phyloP scores from a whole-genome alignment of 2,329 filamentous ascomycete species.

The Neonectria punicea region DNA sequence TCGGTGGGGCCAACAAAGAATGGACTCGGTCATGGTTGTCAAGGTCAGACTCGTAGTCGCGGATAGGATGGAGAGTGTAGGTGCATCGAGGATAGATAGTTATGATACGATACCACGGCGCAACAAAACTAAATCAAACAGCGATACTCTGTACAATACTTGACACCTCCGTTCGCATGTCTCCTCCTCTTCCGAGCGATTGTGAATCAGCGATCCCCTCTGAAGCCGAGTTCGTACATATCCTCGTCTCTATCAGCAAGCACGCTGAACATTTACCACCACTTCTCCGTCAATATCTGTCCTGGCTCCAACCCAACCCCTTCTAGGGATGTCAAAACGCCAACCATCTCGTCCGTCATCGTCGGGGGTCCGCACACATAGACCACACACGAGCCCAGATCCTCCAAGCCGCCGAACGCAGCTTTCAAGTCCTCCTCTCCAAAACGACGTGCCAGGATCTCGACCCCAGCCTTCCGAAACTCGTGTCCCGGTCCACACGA shows the following conservation, averaged over 20 bases:
- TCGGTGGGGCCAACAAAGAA: background rate
- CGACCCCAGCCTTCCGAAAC: constrained; percentile 16
- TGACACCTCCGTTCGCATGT: background rate
- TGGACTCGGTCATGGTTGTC: background rate
- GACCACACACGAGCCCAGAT: constrained; percentile 57
- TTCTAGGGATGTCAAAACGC: constrained; percentile 51
- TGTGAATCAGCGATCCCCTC: background rate
- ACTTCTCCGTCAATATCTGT: constrained; percentile 69
- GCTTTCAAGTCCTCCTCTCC: constrained; percentile 53
- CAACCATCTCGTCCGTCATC: constrained; percentile 76
- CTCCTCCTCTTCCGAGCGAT: background rate
- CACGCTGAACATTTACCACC: constrained; percentile 61
- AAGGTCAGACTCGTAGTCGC: constrained; percentile 7
- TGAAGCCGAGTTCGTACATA: background rate
- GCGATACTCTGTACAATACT: constrained; percentile 20
- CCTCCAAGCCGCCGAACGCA: constrained; percentile 48
- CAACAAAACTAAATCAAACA: constrained; percentile 31
- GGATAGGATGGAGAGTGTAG: constrained; percentile 21
- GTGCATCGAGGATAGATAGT: constrained; percentile 33
- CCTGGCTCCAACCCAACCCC: constrained; percentile 54
- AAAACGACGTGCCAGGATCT: constrained; percentile 54
- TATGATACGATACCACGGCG: constrained; percentile 44
- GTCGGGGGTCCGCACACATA: constrained; percentile 75
- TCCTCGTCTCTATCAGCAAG: background rate
- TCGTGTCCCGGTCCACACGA: background rate